phyloP scores from a whole-genome alignment of 257 asterid species.

The Anisodus acutangulus region DNA sequence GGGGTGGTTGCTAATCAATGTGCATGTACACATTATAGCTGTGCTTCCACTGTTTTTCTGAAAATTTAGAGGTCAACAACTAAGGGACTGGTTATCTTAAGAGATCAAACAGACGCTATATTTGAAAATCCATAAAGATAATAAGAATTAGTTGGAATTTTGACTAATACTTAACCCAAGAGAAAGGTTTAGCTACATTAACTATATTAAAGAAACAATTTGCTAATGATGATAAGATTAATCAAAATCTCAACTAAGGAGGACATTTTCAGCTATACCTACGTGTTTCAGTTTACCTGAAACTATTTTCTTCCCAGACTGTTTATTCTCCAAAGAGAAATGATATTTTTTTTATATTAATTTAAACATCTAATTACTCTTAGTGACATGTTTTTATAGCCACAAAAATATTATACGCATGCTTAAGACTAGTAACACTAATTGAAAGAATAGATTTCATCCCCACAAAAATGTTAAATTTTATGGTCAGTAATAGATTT shows the following conservation, averaged over 20 bases:
- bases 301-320: neutral
- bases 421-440: no score
- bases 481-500: neutral
- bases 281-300: neutral
- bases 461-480: neutral
- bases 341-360: no score
- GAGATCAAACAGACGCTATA: no score
- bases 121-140: no score
- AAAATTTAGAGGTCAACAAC: neutral
- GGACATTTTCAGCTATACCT: neutral
- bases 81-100: no score
- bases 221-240: neutral
- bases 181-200: no score
- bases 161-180: no score
- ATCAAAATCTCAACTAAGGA: neutral
- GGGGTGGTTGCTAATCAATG: slow-evolving; percentile 13
- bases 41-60: neutral
- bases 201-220: no score
- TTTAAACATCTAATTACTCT: neutral
- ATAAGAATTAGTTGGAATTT: no score
- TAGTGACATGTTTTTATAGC: no score
- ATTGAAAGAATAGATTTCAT: no score
- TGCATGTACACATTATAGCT: neutral
- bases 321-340: neutral
- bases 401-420: no score